phyloP scores from a whole-genome alignment of 1,284 basidiomycete genomes.

The Papiliotrema terrestris region DNA sequence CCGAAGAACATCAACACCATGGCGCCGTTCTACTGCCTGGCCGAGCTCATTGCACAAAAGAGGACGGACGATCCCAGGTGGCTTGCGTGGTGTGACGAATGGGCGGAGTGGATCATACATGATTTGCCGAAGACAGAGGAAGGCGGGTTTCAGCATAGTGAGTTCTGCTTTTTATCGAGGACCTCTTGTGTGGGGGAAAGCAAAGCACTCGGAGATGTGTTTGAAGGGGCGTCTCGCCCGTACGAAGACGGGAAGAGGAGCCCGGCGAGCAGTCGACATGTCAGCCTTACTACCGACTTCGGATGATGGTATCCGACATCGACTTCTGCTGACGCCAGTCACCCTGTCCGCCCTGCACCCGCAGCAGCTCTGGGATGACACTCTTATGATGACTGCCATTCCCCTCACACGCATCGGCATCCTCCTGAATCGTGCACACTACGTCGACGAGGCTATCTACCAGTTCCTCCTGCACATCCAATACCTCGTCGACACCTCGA shows the following conservation, averaged over 20 bases:
- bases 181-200: too few relatives aligned
- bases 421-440: constrained; percentile 55
- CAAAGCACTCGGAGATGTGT: too few relatives aligned
- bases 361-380: constrained; percentile 64
- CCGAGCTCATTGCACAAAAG: constrained; percentile 40
- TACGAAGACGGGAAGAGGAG: too few relatives aligned
- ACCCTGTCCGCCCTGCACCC: not conserved
- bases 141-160: constrained; percentile 60
- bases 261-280: too few relatives aligned
- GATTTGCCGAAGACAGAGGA: constrained; percentile 58
- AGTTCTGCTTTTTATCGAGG: constrained; percentile 12
- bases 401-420: constrained; percentile 62
- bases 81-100: constrained; percentile 53
- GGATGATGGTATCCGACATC: too few relatives aligned
- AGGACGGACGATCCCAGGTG: constrained; percentile 17
- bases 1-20: constrained; percentile 69
- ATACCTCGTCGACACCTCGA: constrained; percentile 37
- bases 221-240: too few relatives aligned
- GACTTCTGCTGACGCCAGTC: too few relatives aligned
- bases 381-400: constrained; percentile 59
- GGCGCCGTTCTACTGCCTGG: constrained; percentile 60
- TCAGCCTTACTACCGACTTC: too few relatives aligned
- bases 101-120: constrained; percentile 65
- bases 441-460: constrained; percentile 61
- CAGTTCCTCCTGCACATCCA: constrained; percentile 56